These are phyloP conservation scores for Taphrina deformans DNA, from an alignment of 1,139 yeast species.

Conservation along the genomic window DNA sequence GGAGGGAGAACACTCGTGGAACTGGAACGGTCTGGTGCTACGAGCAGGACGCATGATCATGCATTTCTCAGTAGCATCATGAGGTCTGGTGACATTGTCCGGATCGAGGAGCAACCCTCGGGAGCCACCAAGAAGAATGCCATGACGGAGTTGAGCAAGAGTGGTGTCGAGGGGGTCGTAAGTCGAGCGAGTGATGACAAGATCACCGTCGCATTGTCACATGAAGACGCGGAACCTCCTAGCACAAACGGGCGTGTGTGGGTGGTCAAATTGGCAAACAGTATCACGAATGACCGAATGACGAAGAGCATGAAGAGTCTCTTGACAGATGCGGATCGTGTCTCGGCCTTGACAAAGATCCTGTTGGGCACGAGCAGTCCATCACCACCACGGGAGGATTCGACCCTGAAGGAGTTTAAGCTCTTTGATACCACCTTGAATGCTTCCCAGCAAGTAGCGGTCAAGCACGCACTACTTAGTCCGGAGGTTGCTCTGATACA, in stretches of 20 bases:
- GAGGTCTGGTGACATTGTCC: conserved; percentile 35
- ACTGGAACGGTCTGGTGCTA: conserved; percentile 14
- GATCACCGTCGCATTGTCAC: conserved; percentile 65
- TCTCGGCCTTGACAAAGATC: conserved; percentile 41
- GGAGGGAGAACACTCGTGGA: conserved; percentile 32
- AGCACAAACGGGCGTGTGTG: conserved; percentile 43
- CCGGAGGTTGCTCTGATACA: conserved; percentile 61
- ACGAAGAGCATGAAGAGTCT: conserved; percentile 72
- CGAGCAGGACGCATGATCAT: neutral
- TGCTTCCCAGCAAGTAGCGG: conserved; percentile 69
- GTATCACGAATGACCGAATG: conserved; percentile 61
- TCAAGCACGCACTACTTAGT: conserved; percentile 51
- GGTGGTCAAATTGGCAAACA: conserved; percentile 48
- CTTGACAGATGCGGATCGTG: conserved; percentile 48
- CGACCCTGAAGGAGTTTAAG: conserved; percentile 39
- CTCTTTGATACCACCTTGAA: conserved; percentile 61
- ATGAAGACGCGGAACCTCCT: conserved; percentile 48
- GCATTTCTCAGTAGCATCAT: conserved; percentile 22
- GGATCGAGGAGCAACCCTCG: conserved; percentile 26
- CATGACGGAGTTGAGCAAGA: neutral
- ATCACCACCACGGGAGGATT: conserved; percentile 18
- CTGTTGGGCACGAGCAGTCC: conserved; percentile 42
- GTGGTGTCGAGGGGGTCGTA: conserved; percentile 59
- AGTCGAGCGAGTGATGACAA: conserved; percentile 52
- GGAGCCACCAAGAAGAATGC: conserved; percentile 7